Evolutionary conservation across 2,329 filamentous ascomycete genomes (phyloP), one percentile per base, ranked within the genome.

Genomic region (Didymella exigua): DNA sequence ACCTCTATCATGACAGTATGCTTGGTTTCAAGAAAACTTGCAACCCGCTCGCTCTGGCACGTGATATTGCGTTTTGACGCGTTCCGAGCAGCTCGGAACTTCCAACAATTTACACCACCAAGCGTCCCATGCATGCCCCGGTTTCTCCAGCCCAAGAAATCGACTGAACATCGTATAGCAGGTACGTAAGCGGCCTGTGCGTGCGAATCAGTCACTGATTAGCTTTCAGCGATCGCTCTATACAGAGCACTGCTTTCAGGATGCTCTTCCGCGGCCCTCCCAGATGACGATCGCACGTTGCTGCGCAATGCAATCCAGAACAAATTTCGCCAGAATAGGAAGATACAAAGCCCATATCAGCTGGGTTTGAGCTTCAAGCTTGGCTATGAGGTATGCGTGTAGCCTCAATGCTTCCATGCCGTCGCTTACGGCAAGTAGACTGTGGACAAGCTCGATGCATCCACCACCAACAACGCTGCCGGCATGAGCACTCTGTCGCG

Each of bases 191-290:
- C 11, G 27, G 5, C 14, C 31, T 6, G 8, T 5, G 21, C 33
- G 2, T 30, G 7, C 16, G 4, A n/a, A 33, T 6, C 7, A 40
- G 3, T 18, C 9, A 8, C 52, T 62, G 58, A 56, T 21, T 8
- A 29, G 13, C 6, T 16, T 29, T 10, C 50, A 88, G 87, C 85
- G 69, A 81, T 90, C 59, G 87, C 89, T 45, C 84, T 93, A 43
- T 93, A 88, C 76, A 83, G 87, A 59, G 86, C 88, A 30, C 83
- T 93, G 50, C 76, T 91, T 47, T 80, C 80, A 58, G 82, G 85
- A 74, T 85, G 81, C 54, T 72, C 77, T 26, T 77, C 74, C 34
- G 75, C 89, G 29, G 76, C 81, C 1, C 75, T 90, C 1, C 81
- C 84, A 1, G 65, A 78, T 67, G 77, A 84, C 41, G 66, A 82